Percentiles rank a stretch among this genome's conserved stretches.
Evolutionary conservation across 2,329 filamentous ascomycete species (phyloP).

Genomic region (Pseudocercospora ulei): DNA sequence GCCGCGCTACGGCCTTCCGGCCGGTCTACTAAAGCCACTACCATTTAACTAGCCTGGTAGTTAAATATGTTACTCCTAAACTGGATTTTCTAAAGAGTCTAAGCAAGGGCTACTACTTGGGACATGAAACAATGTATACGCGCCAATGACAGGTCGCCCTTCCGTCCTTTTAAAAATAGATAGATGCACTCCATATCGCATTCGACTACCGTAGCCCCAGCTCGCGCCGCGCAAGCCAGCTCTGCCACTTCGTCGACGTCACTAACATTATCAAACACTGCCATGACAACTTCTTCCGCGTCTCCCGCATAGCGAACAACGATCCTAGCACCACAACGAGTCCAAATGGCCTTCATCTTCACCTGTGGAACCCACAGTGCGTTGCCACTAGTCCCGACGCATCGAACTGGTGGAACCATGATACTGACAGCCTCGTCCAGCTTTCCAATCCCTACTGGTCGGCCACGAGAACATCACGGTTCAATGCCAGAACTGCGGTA

Average conservation of each 20-base stretch:
- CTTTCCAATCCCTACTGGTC: constrained; percentile 40
- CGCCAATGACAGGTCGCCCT: too few relatives aligned
- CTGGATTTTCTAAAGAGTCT: too few relatives aligned
- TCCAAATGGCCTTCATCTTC: constrained; percentile 39
- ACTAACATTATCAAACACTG: not conserved
- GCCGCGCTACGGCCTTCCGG: too few relatives aligned
- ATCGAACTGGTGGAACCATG: not conserved
- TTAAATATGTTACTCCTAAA: too few relatives aligned
- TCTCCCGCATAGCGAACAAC: not conserved
- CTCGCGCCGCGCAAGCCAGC: constrained; percentile 14
- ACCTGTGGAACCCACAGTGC: constrained; percentile 44
- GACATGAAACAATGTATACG: too few relatives aligned
- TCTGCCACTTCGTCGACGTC: constrained; percentile 6
- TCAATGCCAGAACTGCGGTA: constrained; percentile 47
- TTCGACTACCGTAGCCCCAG: too few relatives aligned
- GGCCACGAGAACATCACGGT: constrained; percentile 45
- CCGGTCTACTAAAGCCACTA: too few relatives aligned
- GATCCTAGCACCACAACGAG: not conserved
- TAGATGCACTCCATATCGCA: too few relatives aligned
- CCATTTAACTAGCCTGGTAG: too few relatives aligned
- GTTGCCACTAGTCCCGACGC: constrained; percentile 17
- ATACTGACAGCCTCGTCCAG: constrained; percentile 27
- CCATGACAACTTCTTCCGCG: not conserved
- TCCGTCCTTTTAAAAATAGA: too few relatives aligned
- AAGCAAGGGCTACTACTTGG: too few relatives aligned